These are phyloP conservation scores for Astragalus membranaceus DNA, from an alignment of 306 rosid genomes.

Conservation along the genomic window DNA sequence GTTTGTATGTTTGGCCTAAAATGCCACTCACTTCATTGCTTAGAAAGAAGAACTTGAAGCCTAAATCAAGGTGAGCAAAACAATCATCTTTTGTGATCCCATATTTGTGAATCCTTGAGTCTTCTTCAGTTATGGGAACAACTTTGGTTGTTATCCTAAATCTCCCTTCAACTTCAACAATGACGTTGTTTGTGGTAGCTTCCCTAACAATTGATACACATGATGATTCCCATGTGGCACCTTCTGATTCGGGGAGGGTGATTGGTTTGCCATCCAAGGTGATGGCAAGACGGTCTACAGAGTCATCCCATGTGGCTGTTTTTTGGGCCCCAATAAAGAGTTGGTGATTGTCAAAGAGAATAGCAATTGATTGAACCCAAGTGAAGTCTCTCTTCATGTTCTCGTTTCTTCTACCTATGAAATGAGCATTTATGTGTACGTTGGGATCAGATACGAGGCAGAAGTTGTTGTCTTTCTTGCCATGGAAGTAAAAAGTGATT, in stretches of 20 bases:
- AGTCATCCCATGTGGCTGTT: slow-evolving; percentile 42
- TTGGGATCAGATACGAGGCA: slow-evolving; percentile 52
- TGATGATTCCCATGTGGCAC: slow-evolving; percentile 28
- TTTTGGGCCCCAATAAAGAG: slow-evolving; percentile 40
- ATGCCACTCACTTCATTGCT: slow-evolving; percentile 39
- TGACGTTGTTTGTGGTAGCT: slow-evolving; percentile 23
- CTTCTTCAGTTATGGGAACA: slow-evolving; percentile 56
- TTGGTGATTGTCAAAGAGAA: slow-evolving; percentile 40
- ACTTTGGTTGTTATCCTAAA: slow-evolving; percentile 45
- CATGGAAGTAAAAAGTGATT: slow-evolving; percentile 22
- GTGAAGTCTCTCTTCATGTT: slow-evolving; percentile 60
- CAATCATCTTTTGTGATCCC: slow-evolving; percentile 42
- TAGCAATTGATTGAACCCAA: slow-evolving; percentile 56
- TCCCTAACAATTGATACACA: not conserved
- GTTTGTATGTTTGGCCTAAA: slow-evolving; percentile 51
- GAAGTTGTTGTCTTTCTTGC: slow-evolving; percentile 47
- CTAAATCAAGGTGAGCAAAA: slow-evolving; percentile 53
- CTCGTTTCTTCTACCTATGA: not conserved
- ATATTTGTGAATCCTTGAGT: slow-evolving; percentile 42
- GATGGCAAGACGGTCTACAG: slow-evolving; percentile 33
- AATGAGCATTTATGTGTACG: slow-evolving; percentile 59
- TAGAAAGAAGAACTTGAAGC: slow-evolving; percentile 50
- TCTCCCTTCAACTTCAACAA: slow-evolving; percentile 31
- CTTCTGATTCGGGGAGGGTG: slow-evolving; percentile 20
- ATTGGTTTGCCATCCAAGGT: slow-evolving; percentile 31